Base-by-base conservation (phyloP, 768 basidiomycete species). In the Pisolithus sp. region DNA sequence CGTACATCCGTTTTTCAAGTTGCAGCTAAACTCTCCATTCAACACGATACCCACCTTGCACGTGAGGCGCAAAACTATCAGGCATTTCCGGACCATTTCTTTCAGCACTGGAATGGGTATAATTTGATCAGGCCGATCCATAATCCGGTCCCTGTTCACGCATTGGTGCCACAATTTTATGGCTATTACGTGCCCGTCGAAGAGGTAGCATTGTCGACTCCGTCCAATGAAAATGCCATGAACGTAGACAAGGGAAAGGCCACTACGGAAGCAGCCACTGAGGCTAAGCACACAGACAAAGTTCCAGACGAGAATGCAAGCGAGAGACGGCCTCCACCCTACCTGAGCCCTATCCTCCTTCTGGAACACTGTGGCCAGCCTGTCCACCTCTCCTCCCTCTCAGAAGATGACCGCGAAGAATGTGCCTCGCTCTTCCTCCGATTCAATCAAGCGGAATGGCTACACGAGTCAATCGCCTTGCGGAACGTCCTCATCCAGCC, bases 131-230 rank as follows among this genome's bases (percentile, higher is more conserved):
- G 7, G 4, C 66, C 64, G 18, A 26, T 79, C 5, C 63, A 65
- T 28, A 58, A 72, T 54, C 75, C 80, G 0, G 71, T 75, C 0
- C 78, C 79, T 3, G 67, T 77, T 4, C 67, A 71, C 7, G 73
- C 83, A 0, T 44, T 83, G 44, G 77, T 80, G 3, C 83, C 84
- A 0, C 81, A n/a, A n/a, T n/a, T 76, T 62, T 85, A 80, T 56
- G 83, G 85, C 1, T 81, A 79, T 63, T 85, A 84, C 56, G 43
- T 39, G 2, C 17, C 66, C 66, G 8, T 63, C 49, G 39, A 49
- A 43, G 20, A 44, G 12, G 23, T 7, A 9, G 3, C 24, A 3
- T 31, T 10, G 30, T 31, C 30, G 26, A 26, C 26, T 3, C 26
- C n/a, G n/a, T n/a, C 23, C 3, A 5, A 24, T 5, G 12, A 34